Conservation (phyloP, 345 rosid genomes). For the Acer yangbiense region DNA sequence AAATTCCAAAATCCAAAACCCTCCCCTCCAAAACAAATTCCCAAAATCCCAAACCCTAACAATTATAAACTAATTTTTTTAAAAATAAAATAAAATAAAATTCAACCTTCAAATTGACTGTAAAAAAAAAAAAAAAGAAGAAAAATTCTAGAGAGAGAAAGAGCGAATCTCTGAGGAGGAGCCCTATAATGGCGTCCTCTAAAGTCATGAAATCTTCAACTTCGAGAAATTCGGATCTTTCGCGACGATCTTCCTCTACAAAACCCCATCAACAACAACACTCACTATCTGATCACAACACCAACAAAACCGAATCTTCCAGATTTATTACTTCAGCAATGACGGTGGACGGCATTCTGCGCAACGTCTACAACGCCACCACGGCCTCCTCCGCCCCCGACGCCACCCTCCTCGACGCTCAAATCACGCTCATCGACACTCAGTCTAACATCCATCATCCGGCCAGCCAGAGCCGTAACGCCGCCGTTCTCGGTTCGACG, state of each 20-base stretch:
- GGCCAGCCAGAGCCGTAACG: constrained; percentile 14
- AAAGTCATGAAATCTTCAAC: constrained; percentile 64
- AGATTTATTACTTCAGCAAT: constrained; percentile 30
- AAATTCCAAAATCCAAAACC: constrained; percentile 16
- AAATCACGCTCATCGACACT: constrained; percentile 43
- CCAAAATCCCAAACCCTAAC: constrained; percentile 23
- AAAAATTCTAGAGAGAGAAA: constrained; percentile 18
- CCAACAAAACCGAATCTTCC: constrained; percentile 11
- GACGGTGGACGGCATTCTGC: constrained; percentile 51
- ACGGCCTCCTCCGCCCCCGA: constrained; percentile 36
- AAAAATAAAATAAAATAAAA: background rate
- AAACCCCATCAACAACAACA: constrained; percentile 27
- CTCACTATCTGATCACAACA: constrained; percentile 25
- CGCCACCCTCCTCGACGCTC: constrained; percentile 46
- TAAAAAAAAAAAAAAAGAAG: background rate
- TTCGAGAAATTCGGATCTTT: constrained; percentile 62
- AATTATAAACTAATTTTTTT: background rate
- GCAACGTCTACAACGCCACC: constrained; percentile 32
- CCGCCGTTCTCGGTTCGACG: constrained; percentile 7
- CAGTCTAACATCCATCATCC: constrained; percentile 16
- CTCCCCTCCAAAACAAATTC: constrained; percentile 3
- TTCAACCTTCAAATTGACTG: too few species aligned
- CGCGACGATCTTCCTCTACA: constrained; percentile 50
- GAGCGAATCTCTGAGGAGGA: background rate
- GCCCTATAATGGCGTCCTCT: constrained; percentile 63